Conservation (phyloP, 805 yeast species). For the Candida sithepensis region DNA sequence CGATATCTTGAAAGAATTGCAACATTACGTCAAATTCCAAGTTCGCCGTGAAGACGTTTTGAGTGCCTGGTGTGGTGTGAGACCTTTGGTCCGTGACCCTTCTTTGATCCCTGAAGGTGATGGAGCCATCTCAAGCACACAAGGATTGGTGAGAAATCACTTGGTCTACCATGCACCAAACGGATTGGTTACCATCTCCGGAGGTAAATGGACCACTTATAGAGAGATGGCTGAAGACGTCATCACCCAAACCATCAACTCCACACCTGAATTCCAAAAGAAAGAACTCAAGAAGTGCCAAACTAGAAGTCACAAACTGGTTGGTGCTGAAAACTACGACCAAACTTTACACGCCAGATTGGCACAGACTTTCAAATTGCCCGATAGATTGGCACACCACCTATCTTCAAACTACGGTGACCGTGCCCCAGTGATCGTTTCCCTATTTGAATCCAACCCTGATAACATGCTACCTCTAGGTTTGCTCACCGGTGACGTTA, state of each 20-base stretch:
- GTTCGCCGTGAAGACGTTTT: slow-evolving; percentile 87
- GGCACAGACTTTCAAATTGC: slow-evolving; percentile 71
- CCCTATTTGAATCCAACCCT: slow-evolving; percentile 45
- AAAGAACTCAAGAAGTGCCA: slow-evolving; percentile 40
- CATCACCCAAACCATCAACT: slow-evolving; percentile 63
- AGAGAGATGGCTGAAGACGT: slow-evolving; percentile 98
- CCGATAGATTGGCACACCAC: slow-evolving; percentile 74
- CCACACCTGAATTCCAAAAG: slow-evolving; percentile 33
- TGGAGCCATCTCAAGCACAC: slow-evolving; percentile 55
- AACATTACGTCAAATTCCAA: slow-evolving; percentile 84
- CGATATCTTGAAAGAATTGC: slow-evolving; percentile 82
- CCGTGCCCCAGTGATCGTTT: slow-evolving; percentile 76
- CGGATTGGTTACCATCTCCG: slow-evolving; percentile 84
- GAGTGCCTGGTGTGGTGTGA: slow-evolving; percentile 95
- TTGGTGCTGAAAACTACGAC: slow-evolving; percentile 82
- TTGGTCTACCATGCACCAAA: slow-evolving; percentile 63
- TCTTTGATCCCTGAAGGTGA: slow-evolving; percentile 31
- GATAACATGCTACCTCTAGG: slow-evolving; percentile 62
- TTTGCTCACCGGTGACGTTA: slow-evolving; percentile 25
- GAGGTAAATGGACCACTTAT: slow-evolving; percentile 98
- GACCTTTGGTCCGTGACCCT: slow-evolving; percentile 91
- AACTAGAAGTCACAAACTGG: slow-evolving; percentile 53
- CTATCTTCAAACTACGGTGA: slow-evolving; percentile 86
- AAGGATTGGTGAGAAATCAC: slow-evolving; percentile 89
- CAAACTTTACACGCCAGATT: slow-evolving; percentile 71